These are phyloP conservation scores for Xylaria polymorpha DNA, from an alignment of 2,329 filamentous ascomycete genomes.

Conservation along the genomic window DNA sequence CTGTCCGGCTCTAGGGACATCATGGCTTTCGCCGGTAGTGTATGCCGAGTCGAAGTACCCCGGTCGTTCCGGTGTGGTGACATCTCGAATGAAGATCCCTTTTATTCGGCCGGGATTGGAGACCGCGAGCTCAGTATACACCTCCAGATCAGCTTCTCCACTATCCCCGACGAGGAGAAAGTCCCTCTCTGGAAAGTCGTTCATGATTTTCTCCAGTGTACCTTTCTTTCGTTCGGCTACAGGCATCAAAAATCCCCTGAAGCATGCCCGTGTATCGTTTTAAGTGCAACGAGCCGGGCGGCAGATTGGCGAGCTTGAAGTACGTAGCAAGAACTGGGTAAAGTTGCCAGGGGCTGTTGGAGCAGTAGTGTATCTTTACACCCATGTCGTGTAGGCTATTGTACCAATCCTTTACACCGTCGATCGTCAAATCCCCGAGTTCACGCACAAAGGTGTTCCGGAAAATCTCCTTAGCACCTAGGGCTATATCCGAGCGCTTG, in stretches of 20 bases:
- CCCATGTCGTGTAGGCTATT: constrained; percentile 79
- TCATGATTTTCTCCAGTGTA: constrained; percentile 84
- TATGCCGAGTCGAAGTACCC: constrained; percentile 80
- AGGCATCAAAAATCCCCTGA: constrained; percentile 96
- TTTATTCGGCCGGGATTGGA: constrained; percentile 85
- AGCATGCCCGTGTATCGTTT: constrained; percentile 98
- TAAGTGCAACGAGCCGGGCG: constrained; percentile 89
- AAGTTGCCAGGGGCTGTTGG: constrained; percentile 99
- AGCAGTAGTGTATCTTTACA: constrained; percentile 94
- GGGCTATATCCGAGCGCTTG: constrained; percentile 91
- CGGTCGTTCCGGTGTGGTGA: constrained; percentile 80
- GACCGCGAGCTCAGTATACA: constrained; percentile 92
- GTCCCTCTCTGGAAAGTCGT: constrained; percentile 87
- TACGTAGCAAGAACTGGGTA: constrained; percentile 89
- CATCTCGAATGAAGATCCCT: constrained; percentile 93
- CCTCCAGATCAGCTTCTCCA: constrained; percentile 95
- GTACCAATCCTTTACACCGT: constrained; percentile 94
- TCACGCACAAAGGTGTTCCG: constrained; percentile 95
- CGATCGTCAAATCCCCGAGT: constrained; percentile 80
- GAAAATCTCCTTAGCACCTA: constrained; percentile 92
- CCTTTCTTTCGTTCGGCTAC: constrained; percentile 94
- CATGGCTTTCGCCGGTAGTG: constrained; percentile 43
- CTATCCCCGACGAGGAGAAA: constrained; percentile 96
- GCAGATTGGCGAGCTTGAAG: constrained; percentile 83
- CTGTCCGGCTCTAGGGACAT: constrained; percentile 33